Base-by-base conservation (phyloP, 192 early-diverging fungal species). In the Umbelopsis isabellina region DNA sequence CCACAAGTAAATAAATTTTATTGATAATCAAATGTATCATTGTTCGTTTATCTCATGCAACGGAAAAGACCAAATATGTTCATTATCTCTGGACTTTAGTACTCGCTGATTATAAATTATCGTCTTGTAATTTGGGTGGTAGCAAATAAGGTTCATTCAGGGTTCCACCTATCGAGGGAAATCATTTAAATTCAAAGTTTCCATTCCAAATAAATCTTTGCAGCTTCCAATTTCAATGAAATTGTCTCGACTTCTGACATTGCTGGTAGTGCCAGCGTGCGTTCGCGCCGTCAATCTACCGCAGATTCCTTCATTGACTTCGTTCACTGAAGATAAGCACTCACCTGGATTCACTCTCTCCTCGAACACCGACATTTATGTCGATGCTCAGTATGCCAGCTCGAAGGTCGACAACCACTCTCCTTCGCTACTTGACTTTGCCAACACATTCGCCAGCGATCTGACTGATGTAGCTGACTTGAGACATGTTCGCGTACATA, bases 361-460 rank as follows among this genome's bases (percentile, higher is more conserved):
- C 1, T 47, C 45, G 1, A 45, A 27, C 2, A 66, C 65, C 3
- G 21, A 46, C 13, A 66, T 66, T 66, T 35, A 47, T 15, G 65
- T 66, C 6, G 45, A 66, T 23, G 20, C 45, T 2, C 20, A 46
- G 13, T 47, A 15, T 44, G 65, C 65, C 8, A 13, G 35, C 45
- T 20, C 21, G 0, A 46, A 27, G 13, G 9, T 21, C 3, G 25
- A 66, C 44, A 48, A 46, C 10, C 65, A 66, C 12, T 66, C 65
- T 44, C 65, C 65, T 46, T 66, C 65, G 15, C 25, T 66, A 9
- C 45, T 66, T 3, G 65, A 66, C 13, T 66, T 35, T 66, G 65
- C 65, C 2, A 21, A 66, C 9, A 66, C 65, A 8, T 66, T 66
- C 15, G 22, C 37, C 8, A 48, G 25, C 23, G 65, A 66, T 21